Conservation (phyloP, 2,329 filamentous ascomycete genomes). For the Phoma sp. region DNA sequence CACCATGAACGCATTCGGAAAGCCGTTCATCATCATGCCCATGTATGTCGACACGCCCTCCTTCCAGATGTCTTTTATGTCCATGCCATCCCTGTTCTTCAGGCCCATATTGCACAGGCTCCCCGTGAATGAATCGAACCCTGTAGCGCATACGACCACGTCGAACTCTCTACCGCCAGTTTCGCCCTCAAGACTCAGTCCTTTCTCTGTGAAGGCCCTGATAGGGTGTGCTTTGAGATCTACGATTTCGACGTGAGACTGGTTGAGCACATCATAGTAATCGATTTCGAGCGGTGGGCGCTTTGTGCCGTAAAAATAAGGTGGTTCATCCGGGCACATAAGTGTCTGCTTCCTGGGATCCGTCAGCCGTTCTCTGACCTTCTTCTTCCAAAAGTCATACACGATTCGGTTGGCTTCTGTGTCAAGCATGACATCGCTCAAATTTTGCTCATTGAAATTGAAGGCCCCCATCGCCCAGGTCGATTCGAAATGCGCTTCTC, state of each 20-base stretch:
- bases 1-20: constrained; percentile 49
- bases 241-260: constrained; percentile 57
- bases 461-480: constrained; percentile 50
- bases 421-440: constrained; percentile 43
- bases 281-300: constrained; percentile 46
- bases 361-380: constrained; percentile 45
- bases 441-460: constrained; percentile 42
- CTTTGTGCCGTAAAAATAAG: constrained; percentile 52
- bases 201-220: constrained; percentile 54
- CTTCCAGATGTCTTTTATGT: constrained; percentile 47
- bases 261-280: constrained; percentile 49
- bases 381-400: constrained; percentile 57
- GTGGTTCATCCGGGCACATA: constrained; percentile 48
- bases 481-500: constrained; percentile 22
- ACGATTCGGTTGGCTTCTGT: constrained; percentile 47
- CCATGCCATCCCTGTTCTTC: constrained; percentile 38
- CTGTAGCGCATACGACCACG: constrained; percentile 56
- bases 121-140: constrained; percentile 52
- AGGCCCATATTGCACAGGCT: constrained; percentile 41
- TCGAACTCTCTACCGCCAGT: constrained; percentile 61
- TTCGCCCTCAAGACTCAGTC: constrained; percentile 55
- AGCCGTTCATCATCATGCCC: constrained; percentile 48
- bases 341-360: constrained; percentile 49
- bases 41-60: constrained; percentile 47
- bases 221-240: constrained; percentile 50